These are phyloP conservation scores for Berberis vulgaris DNA, from an alignment of 164 flowering plant species.

Conservation along the genomic window DNA sequence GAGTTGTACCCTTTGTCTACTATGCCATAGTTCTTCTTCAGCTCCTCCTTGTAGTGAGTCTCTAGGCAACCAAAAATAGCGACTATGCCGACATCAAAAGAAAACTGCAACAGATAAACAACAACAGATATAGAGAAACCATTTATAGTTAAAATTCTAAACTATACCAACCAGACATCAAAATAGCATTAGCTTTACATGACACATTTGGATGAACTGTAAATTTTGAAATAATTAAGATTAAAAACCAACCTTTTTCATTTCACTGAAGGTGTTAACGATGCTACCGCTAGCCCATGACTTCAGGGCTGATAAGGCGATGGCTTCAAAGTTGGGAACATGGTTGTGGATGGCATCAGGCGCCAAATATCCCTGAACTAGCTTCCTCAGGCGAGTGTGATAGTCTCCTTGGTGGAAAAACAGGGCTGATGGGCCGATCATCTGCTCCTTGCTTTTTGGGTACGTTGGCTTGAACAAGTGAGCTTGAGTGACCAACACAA, in stretches of 20 bases:
- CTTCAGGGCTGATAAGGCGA: conserved; percentile 29
- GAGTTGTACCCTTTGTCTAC: conserved; percentile 76
- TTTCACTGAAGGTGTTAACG: conserved; percentile 56
- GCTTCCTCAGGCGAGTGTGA: conserved; percentile 59
- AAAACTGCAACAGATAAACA: conserved; percentile 30
- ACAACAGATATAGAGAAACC: no score
- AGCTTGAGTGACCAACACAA: conserved; percentile 67
- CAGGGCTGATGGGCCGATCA: conserved; percentile 74
- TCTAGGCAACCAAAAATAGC: conserved; percentile 51
- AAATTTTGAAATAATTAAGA: background rate
- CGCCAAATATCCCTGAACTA: conserved; percentile 54
- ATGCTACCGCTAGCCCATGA: conserved; percentile 44
- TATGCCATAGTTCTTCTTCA: conserved; percentile 49
- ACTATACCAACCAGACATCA: no score
- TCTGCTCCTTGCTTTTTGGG: conserved; percentile 70
- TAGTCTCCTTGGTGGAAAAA: conserved; percentile 85
- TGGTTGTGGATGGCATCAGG: conserved; percentile 37
- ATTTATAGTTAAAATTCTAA: no score
- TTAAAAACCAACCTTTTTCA: conserved; percentile 57
- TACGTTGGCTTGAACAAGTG: conserved; percentile 89
- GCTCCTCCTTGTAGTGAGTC: conserved; percentile 24
- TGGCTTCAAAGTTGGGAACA: conserved; percentile 38
- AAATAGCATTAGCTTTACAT: no score
- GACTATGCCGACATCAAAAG: conserved; percentile 66
- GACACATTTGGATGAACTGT: no score